Evolutionary conservation across 2,329 filamentous ascomycete genomes (phyloP), one percentile per base, ranked within the genome.

Genomic region (Orbilia quercus): DNA sequence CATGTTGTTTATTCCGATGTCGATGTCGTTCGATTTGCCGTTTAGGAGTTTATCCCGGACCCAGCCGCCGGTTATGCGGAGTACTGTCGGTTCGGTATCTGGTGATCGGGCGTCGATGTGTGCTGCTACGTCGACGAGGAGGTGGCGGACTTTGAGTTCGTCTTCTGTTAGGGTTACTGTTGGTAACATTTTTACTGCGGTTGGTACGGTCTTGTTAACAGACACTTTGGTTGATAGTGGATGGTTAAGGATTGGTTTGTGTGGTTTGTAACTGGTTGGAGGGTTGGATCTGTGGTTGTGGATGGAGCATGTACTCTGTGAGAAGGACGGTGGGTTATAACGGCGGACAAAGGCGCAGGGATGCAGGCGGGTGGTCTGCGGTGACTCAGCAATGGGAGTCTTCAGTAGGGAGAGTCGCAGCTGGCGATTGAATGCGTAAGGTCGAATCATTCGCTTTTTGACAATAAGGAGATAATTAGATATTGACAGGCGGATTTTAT

Each of bases 51-150:
- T 93, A 82, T 96, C 91, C 42, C 91, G 89, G 9, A 95, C 91
- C 91, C 91, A 96, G 23, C 91, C 91, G 69, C 91, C 91, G 0
- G 91, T 91, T 86, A 90, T 94, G 54, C 91, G 88, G 48, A 95
- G 83, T 16, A 89, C 83, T 12, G 89, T 80, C 18, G 88, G 84
- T 75, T 88, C 84, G 12, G 55, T 84, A 78, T 50, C 18, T n/a
- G 1, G 7, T 16, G 38, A 12, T 44, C 31, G 36, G 12, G 45
- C 20, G 47, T 82, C 81, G 74, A 92, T 88, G 78, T 88, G 89
- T 9, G 84, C 81, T 22, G 91, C 91, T n/a, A 92, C 90, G 79
- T 96, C 91, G 16, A 97, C 84, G 18, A 98, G 85, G 11, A 97
- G 85, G n/a, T 82, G 81, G 74, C 89, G 89, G 40, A 97, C 84